These are phyloP conservation scores for Aspergillus homomorphus DNA, from an alignment of 495 filamentous ascomycete species.

Conservation along the genomic window DNA sequence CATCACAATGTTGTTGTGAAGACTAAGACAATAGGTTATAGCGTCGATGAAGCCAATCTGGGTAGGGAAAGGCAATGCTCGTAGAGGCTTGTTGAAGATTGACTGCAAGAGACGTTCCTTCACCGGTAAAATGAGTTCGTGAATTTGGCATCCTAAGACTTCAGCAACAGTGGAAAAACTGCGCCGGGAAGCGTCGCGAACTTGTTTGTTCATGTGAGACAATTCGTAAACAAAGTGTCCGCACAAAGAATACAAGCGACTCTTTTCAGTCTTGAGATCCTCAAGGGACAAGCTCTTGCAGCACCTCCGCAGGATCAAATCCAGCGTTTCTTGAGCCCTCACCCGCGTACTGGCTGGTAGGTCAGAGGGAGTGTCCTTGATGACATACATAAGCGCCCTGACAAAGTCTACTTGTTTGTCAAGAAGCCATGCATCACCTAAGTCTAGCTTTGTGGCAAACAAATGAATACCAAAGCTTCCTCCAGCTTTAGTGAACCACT, in stretches of 20 bases:
- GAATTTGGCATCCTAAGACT: constrained; percentile 69
- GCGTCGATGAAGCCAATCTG: constrained; percentile 99
- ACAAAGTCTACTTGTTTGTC: constrained; percentile 80
- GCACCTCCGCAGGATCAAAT: constrained; percentile 71
- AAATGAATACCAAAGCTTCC: constrained; percentile 86
- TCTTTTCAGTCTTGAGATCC: constrained; percentile 65
- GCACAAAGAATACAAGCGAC: constrained; percentile 69
- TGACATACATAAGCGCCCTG: constrained; percentile 84
- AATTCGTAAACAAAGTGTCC: constrained; percentile 81
- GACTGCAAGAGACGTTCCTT: constrained; percentile 80
- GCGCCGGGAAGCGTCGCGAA: constrained; percentile 77
- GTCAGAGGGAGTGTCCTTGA: constrained; percentile 95
- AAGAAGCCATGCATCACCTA: constrained; percentile 80
- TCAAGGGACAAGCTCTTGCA: constrained; percentile 70
- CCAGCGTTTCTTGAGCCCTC: constrained; percentile 76
- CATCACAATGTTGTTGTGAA: constrained; percentile 79
- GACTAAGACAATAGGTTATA: constrained; percentile 84
- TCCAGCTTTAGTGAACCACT: constrained; percentile 96
- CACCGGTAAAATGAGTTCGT: constrained; percentile 80
- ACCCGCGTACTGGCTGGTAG: constrained; percentile 81
- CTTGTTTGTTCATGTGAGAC: constrained; percentile 90
- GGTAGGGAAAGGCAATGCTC: constrained; percentile 83
- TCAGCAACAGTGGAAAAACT: constrained; percentile 78
- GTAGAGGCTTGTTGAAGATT: constrained; percentile 91
- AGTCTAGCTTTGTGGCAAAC: constrained; percentile 70